Evolutionary conservation across 148 eudicot genomes (phyloP), one percentile per base, ranked within the genome.

Genomic region (Euryodendron excelsum): DNA sequence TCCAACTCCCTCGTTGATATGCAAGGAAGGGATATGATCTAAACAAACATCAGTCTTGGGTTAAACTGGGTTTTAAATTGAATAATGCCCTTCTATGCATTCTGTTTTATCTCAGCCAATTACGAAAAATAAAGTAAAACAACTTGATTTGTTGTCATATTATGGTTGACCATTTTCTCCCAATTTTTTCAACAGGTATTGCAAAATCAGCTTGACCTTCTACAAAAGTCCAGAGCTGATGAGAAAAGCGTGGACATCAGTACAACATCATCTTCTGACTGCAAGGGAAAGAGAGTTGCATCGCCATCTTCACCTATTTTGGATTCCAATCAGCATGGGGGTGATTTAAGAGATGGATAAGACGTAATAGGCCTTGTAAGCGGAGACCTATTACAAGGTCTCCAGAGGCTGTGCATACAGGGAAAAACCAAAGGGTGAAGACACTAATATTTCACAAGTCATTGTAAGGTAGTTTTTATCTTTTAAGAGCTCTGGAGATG

Each of bases 171-270:
- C 52, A 67, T 53, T 33, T 60, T 48, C 30, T 71, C 34, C 65
- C 28, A 17, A 5, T 34, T 72, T 60, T 72, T 25, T 37, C 64
- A 69, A 36, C 85, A 94, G 98, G 37, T 86, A 59, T 81, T 94
- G 79, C 91, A 84, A 80, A 80, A 44, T 74, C 93, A 89, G 75
- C 90, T 94, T 30, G 87, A 79, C 31, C 80, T 74, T 45, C 74
- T 94, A 61, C 79, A 78, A 77, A 77, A 83, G 63, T 84, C 86
- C 12, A 82, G 74, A 55, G 69, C 69, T 67, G n/a, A n/a, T n/a
- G 91, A 87, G 61, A 82, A 84, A 52, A 80, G 65, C 60, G 44
- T 73, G 1, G 87, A 88, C 58, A 41, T 77, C 11, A 84, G 74
- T 74, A 77, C 45, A 18, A 75, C 85, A 14, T 64, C 80, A 70